Base-by-base conservation (phyloP, 352 stramenopile species). In the Phytophthora cactorum region DNA sequence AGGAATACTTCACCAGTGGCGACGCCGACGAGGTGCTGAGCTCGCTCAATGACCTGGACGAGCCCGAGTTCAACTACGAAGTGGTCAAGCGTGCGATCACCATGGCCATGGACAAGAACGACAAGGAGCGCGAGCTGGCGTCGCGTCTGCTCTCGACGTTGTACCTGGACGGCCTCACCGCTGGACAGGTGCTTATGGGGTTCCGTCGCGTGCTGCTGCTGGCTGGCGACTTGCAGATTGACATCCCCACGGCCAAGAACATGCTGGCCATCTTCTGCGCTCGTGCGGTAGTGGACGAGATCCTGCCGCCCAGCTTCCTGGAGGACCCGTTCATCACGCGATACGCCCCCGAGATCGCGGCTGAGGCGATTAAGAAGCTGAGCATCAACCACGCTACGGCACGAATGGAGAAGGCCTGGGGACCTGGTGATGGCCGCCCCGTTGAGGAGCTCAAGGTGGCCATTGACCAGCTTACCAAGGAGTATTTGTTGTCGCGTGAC, bases 281-380 rank as follows among this genome's bases (percentile, higher is more conserved):
- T 4, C 92, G 98, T 25, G 97, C 97, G 5, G 96, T 99, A 9
- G 97, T 99, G 38, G 98, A 99, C 70, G 98, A 99, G 73, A 97
- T 99, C 34, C 70, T 99, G 11, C 96, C 98, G 36, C 98, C 98
- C 17, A 98, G 95, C 41, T 99, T 99, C 69, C 74, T 99, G 11
- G 96, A 97, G 56, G 96, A 99, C 64, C 91, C 95, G 34, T 97
- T 99, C 72, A 97, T 99, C 66, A 76, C 90, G 59, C 84, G 88
- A 38, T 97, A 98, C 58, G 95, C 95, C 14, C 94, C 97, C 38
- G 82, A 93, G 49, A 97, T 99, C n/a, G 93, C 98, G 10, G 92
- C 96, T 11, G 96, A 98, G 60, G 96, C 97, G 6, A 97, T 99
- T 65, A 91, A 97, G 74, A 91, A 99, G 61, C 84, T 99, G 43